Evolutionary conservation across 371 early-diverging fungal species (phyloP).

Genomic region (Syncephalastrum racemosum): DNA sequence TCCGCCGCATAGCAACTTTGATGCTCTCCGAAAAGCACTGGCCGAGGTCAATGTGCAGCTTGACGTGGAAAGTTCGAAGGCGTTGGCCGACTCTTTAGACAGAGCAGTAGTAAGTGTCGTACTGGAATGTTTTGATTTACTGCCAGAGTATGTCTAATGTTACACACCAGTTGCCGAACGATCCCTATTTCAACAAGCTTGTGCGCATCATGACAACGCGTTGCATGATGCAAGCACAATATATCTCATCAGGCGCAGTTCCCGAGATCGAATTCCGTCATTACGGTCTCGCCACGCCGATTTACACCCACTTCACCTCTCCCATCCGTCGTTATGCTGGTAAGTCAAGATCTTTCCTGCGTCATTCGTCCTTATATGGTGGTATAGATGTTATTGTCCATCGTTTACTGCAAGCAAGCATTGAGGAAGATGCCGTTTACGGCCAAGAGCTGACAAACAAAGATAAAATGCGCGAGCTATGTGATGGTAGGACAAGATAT

Average conservation of each 20-base stretch:
- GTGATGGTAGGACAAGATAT: conserved; percentile 65
- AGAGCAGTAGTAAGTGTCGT: conserved; percentile 53
- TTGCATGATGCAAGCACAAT: conserved; percentile 93
- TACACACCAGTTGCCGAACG: conserved; percentile 50
- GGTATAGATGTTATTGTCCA: conserved; percentile 91
- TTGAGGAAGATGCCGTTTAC: conserved; percentile 58
- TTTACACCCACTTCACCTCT: conserved; percentile 95
- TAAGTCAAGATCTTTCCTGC: conserved; percentile 21
- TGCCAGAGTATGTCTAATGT: not conserved
- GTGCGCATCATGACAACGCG: conserved; percentile 91
- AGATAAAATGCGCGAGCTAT: conserved; percentile 73
- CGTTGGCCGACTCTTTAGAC: conserved; percentile 85
- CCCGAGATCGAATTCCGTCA: conserved; percentile 80
- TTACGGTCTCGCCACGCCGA: conserved; percentile 84
- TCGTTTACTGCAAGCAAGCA: conserved; percentile 81
- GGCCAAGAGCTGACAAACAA: conserved; percentile 82
- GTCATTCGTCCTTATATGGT: not conserved
- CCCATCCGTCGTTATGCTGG: conserved; percentile 95
- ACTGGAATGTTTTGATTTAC: not conserved
- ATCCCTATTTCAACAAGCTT: conserved; percentile 89
- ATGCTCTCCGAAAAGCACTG: conserved; percentile 70
- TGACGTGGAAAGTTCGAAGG: conserved; percentile 60
- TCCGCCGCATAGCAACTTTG: conserved; percentile 79
- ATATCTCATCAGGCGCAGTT: conserved; percentile 83
- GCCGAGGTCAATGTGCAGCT: conserved; percentile 51